These are phyloP conservation scores for Trichosporon faecale DNA, from an alignment of 1,284 basidiomycete species.

Conservation along the genomic window DNA sequence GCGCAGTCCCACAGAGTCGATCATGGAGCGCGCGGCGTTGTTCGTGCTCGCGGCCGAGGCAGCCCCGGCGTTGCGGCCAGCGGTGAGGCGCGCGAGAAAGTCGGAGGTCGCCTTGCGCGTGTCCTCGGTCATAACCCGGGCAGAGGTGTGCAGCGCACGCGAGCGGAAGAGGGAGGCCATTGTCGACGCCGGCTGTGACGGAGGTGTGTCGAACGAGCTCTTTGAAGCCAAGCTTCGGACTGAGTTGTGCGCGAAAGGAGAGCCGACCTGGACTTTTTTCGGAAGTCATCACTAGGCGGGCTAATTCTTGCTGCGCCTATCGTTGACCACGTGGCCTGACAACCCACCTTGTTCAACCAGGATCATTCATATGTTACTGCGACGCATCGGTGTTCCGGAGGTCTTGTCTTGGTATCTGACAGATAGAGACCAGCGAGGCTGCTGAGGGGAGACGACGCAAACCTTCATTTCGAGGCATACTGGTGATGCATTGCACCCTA, in stretches of 20 bases:
- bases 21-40: constrained; percentile 22
- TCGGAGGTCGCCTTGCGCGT: constrained; percentile 21
- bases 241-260: not conserved
- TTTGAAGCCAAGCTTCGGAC: not conserved
- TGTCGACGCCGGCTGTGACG: not conserved
- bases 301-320: not conserved
- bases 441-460: no score
- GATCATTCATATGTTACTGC: no score
- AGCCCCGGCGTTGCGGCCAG: not conserved
- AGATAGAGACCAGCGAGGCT: no score
- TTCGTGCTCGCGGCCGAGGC: not conserved
- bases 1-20: constrained; percentile 20
- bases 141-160: not conserved
- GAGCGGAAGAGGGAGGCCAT: not conserved
- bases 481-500: not conserved
- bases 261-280: not conserved
- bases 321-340: no score
- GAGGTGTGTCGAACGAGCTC: not conserved
- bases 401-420: no score
- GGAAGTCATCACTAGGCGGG: not conserved
- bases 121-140: not conserved
- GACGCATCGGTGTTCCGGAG: no score
- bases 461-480: not conserved
- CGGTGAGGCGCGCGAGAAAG: constrained; percentile 24
- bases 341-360: no score